phyloP scores from a whole-genome alignment of 2,329 filamentous ascomycete genomes.

The Aspergillus transmontanensis region DNA sequence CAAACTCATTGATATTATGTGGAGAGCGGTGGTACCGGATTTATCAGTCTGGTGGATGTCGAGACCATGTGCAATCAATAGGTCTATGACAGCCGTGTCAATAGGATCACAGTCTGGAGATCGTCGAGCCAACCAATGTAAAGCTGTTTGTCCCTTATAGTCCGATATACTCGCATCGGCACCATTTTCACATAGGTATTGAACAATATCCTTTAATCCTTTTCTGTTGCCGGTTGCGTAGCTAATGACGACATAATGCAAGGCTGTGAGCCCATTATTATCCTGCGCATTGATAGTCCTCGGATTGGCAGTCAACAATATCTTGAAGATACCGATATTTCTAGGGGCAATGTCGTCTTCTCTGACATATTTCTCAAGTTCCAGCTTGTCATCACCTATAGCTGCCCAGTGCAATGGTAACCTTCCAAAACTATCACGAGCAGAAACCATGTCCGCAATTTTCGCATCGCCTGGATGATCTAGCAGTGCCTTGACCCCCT shows the following conservation, averaged over 20 bases:
- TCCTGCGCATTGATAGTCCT: not conserved
- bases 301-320: not conserved
- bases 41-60: not conserved
- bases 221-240: not conserved
- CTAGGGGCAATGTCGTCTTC: not conserved
- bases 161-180: not conserved
- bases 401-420: conserved; percentile 11
- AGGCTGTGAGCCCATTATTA: not conserved
- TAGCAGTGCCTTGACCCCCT: conserved; percentile 4
- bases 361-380: too few species aligned
- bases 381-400: not conserved
- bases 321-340: not conserved
- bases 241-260: not conserved
- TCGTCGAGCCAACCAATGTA: not conserved
- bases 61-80: not conserved
- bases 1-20: not conserved
- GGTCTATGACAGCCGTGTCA: not conserved
- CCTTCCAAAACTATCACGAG: conserved; percentile 5
- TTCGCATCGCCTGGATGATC: not conserved
- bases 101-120: not conserved
- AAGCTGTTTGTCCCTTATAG: not conserved
- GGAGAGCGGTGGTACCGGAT: not conserved
- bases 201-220: not conserved
- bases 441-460: not conserved
- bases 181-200: not conserved